Base-by-base conservation (phyloP, 1,284 basidiomycete genomes). In the Cryptococcus sp. region DNA sequence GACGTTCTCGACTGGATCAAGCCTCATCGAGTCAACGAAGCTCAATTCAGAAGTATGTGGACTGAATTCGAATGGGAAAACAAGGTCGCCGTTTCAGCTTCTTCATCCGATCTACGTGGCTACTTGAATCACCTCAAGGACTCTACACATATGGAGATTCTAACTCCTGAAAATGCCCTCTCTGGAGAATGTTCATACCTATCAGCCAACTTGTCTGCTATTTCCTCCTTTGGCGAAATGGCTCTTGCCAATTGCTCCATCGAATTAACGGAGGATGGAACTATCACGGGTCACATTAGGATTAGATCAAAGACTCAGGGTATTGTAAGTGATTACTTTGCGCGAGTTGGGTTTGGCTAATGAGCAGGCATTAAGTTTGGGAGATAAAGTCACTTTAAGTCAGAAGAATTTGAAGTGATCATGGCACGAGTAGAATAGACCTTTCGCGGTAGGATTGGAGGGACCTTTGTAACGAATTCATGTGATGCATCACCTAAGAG, bases 1-100 rank as follows among this genome's bases (percentile, higher is more conserved):
- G 96, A 98, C 75, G 98, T 98, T 62, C 94, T 98, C 88, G 94
- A 98, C 75, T 98, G 98, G 76, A 98, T 98, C 79, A 91, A 96
- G 73, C 93, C 94, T 0, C 91, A 92, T 3, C 89, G 89, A 69
- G 96, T 92, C 76, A 96, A 87, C 54, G 94, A 99, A 74, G 85
- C 88, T 28, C 89, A 94, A 82, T 94, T 94, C 83, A 83, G 91
- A 36, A 88, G 83, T 73, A 93, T 93, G 90, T 94, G 91, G 91
- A 96, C 91, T 46, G 92, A 94, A 75, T 96, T 96, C 63, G 91
- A 96, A 74, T 97, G 92, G 92, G 92, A 43, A 80, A 97, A 97
- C 79, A 84, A 92, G 66, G 91, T 96, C 55, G 93, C 93, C 64
- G 90, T 96, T 52, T 86, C 86, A 63, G 90, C 86, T 41, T 74